These are phyloP conservation scores for Penicillium odoratum DNA, from an alignment of 495 filamentous ascomycete genomes.

Conservation along the genomic window DNA sequence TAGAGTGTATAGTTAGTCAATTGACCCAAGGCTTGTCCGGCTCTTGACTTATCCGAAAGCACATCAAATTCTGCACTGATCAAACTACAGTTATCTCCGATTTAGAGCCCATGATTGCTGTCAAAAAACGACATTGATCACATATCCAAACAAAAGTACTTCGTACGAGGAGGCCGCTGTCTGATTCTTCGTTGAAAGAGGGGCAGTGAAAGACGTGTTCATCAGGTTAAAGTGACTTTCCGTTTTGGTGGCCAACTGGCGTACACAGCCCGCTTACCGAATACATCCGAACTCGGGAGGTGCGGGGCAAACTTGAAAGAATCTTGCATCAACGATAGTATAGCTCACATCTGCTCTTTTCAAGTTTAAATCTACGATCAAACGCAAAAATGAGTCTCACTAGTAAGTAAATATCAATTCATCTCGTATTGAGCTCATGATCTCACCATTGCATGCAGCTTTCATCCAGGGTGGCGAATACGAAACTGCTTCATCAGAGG, in stretches of 20 bases:
- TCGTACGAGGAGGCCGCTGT: too few relatives aligned
- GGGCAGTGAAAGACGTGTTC: too few relatives aligned
- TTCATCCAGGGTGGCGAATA: neutral
- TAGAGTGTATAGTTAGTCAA: too few relatives aligned
- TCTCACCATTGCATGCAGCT: neutral
- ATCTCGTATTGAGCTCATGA: neutral
- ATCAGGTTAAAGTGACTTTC: neutral
- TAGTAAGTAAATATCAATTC: neutral
- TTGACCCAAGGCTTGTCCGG: too few relatives aligned
- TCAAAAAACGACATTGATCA: too few relatives aligned
- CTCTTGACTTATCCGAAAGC: too few relatives aligned
- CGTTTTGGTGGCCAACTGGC: neutral
- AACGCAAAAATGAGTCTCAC: neutral
- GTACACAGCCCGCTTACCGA: neutral
- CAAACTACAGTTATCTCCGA: too few relatives aligned
- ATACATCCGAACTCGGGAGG: neutral
- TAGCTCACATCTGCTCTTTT: neutral
- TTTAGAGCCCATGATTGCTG: too few relatives aligned
- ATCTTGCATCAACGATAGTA: neutral
- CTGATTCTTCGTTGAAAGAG: too few relatives aligned
- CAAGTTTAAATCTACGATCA: neutral
- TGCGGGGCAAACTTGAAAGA: slow-evolving; percentile 4
- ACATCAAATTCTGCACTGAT: too few relatives aligned
- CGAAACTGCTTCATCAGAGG: neutral
- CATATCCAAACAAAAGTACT: too few relatives aligned